These are phyloP conservation scores for Aspergillus leporis DNA, from an alignment of 495 filamentous ascomycete genomes.

Conservation along the genomic window DNA sequence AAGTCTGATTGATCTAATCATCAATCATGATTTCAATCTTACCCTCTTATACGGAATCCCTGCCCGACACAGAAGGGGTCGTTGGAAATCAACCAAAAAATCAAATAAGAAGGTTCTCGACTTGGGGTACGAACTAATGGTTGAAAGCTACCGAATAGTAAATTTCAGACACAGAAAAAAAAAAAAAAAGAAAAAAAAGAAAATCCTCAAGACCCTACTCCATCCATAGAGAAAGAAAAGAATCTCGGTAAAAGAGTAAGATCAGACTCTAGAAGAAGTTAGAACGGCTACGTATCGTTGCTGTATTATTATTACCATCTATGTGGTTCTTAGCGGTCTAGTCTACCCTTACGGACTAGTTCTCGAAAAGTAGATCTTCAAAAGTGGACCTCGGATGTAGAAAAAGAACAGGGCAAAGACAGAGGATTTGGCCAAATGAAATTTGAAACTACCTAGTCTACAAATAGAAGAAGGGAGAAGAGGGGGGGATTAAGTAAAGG, in stretches of 20 bases:
- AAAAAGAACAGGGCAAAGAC: not conserved
- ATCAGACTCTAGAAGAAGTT: not conserved
- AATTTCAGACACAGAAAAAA: not conserved
- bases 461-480: not conserved
- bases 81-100: not conserved
- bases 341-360: not conserved
- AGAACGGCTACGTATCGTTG: not conserved
- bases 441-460: not conserved
- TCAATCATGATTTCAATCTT: not conserved
- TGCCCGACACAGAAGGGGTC: not conserved
- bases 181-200: not conserved
- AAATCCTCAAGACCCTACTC: not conserved
- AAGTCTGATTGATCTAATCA: conserved; percentile 1
- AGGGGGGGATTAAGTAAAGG: not conserved
- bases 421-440: not conserved
- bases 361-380: not conserved
- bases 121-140: not conserved
- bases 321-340: not conserved
- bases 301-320: not conserved
- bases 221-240: not conserved
- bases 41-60: not conserved
- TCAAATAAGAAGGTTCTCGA: not conserved
- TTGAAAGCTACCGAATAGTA: not conserved
- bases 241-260: not conserved
- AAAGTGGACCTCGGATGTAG: not conserved